phyloP scores from a whole-genome alignment of 257 asterid genomes.

The Ehretia macrophylla region DNA sequence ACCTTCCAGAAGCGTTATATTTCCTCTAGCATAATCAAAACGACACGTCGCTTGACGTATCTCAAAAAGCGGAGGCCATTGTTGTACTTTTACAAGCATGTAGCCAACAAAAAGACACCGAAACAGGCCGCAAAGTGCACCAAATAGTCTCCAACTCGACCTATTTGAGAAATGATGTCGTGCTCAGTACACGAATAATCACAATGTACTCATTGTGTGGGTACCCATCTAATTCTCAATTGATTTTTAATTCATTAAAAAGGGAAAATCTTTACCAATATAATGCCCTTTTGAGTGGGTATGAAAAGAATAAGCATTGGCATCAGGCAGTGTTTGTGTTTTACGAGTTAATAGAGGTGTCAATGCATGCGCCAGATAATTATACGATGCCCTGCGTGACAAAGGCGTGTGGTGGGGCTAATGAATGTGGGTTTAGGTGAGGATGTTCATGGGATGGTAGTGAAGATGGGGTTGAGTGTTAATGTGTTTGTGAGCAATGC shows the following conservation, averaged over 20 bases:
- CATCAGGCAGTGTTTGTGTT: neutral
- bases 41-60: constrained; percentile 6
- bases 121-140: constrained; percentile 22
- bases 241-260: constrained; percentile 15
- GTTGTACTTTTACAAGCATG: constrained; percentile 25
- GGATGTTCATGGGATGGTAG: too few species aligned
- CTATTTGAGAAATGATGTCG: constrained; percentile 9
- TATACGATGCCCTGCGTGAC: constrained; percentile 34
- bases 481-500: too few species aligned
- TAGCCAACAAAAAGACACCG: constrained; percentile 13
- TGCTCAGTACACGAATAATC: too few species aligned
- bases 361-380: constrained; percentile 20
- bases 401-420: constrained; percentile 28
- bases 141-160: constrained; percentile 10
- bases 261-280: constrained; percentile 26
- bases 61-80: too few species aligned
- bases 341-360: too few species aligned
- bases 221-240: constrained; percentile 3
- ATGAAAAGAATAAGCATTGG: constrained; percentile 7
- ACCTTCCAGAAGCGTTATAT: constrained; percentile 10
- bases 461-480: too few species aligned
- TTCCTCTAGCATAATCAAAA: constrained; percentile 8
- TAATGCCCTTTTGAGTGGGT: constrained; percentile 31
- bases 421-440: constrained; percentile 21
- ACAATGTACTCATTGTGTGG: too few species aligned